These are phyloP conservation scores for Globisporangium spiculum DNA, from an alignment of 352 stramenopile genomes.

Conservation along the genomic window DNA sequence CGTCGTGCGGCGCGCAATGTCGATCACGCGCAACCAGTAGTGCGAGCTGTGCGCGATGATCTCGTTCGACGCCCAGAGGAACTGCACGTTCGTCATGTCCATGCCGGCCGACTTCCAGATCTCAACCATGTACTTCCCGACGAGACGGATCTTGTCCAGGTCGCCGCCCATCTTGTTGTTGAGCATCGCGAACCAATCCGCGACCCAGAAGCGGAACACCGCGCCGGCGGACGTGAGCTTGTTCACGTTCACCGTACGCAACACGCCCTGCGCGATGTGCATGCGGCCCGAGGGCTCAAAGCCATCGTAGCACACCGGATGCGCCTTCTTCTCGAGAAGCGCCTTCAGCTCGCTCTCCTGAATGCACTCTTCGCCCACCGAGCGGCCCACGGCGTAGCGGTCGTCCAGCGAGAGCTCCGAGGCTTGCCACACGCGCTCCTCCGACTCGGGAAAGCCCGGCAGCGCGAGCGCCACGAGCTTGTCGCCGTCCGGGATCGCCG, in stretches of 20 bases:
- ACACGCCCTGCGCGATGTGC: constrained; percentile 98
- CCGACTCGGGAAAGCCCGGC: constrained; percentile 57
- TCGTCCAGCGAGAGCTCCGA: constrained; percentile 82
- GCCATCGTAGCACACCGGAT: constrained; percentile 96
- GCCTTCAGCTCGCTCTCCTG: constrained; percentile 86
- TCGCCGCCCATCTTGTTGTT: constrained; percentile 99
- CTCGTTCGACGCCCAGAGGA: constrained; percentile 97
- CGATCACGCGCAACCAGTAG: constrained; percentile 94
- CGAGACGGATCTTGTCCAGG: constrained; percentile 95
- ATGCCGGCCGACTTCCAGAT: constrained; percentile 99
- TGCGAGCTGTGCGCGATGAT: constrained; percentile 87
- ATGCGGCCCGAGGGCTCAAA: constrained; percentile 99
- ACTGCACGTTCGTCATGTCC: constrained; percentile 98
- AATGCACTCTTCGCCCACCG: constrained; percentile 92
- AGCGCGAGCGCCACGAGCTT: constrained; percentile 69
- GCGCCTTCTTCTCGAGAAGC: constrained; percentile 86
- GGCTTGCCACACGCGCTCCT: constrained; percentile 64
- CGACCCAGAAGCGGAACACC: constrained; percentile 99
- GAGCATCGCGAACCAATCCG: constrained; percentile 99
- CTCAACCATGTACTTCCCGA: constrained; percentile 98
- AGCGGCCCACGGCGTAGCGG: constrained; percentile 72
- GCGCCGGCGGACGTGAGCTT: constrained; percentile 90
- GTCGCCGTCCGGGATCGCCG: constrained; percentile 54
- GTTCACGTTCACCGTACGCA: constrained; percentile 97
- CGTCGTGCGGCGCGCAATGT: constrained; percentile 91